These are phyloP conservation scores for Ceratocystis albifundus DNA, from an alignment of 2,329 filamentous ascomycete species.

Conservation along the genomic window DNA sequence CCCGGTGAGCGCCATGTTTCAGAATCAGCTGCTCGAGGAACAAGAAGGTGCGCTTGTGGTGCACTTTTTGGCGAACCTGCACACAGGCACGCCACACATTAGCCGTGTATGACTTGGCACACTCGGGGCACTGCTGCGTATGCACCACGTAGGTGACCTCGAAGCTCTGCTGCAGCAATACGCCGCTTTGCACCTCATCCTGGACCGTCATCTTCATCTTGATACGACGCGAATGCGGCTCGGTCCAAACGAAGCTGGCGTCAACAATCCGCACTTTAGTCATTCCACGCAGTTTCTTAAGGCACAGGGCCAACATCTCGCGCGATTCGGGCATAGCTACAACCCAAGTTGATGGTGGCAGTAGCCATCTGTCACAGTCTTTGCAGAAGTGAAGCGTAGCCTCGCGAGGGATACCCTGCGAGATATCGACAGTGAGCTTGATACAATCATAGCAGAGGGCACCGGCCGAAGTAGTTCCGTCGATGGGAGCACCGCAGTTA, in stretches of 20 bases:
- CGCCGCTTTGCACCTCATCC: constrained; percentile 49
- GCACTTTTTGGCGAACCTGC: constrained; percentile 92
- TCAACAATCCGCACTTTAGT: constrained; percentile 90
- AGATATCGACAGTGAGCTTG: constrained; percentile 88
- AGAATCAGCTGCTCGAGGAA: constrained; percentile 86
- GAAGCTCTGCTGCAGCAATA: constrained; percentile 79
- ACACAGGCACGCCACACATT: constrained; percentile 91
- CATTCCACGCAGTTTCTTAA: constrained; percentile 76
- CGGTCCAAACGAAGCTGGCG: constrained; percentile 94
- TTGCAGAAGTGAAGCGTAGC: constrained; percentile 80
- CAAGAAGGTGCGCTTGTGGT: constrained; percentile 69
- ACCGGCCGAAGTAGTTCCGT: constrained; percentile 74
- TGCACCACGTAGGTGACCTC: constrained; percentile 88
- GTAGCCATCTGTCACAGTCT: constrained; percentile 89
- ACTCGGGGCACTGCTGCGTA: constrained; percentile 89
- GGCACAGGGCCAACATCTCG: constrained; percentile 82
- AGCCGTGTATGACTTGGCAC: constrained; percentile 87
- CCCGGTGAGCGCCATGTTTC: constrained; percentile 81
- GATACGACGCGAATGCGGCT: constrained; percentile 84
- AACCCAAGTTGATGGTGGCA: constrained; percentile 78
- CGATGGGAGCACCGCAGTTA: constrained; percentile 92
- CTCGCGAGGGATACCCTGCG: constrained; percentile 80
- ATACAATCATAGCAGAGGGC: constrained; percentile 94
- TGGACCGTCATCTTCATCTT: constrained; percentile 96
- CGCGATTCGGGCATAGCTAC: constrained; percentile 75